Conservation (phyloP, 495 filamentous ascomycete species). For the Talaromyces nanjingensis region DNA sequence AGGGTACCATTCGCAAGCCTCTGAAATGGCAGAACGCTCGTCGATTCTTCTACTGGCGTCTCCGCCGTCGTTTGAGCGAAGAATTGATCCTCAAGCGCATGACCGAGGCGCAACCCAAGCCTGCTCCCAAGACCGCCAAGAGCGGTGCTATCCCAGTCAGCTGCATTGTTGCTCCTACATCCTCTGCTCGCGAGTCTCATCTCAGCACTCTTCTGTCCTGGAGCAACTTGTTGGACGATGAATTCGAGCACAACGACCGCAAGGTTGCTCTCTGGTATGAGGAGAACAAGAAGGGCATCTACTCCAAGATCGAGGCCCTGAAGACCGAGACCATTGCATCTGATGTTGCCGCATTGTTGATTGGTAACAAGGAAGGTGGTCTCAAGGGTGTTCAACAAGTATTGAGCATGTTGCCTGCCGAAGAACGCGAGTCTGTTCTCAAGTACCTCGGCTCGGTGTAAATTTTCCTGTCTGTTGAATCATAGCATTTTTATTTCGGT, state of each 20-base stretch:
- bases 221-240: conserved; percentile 56
- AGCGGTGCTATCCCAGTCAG: conserved; percentile 28
- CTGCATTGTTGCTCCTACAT: conserved; percentile 15
- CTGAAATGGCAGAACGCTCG: conserved; percentile 84
- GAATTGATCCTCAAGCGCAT: conserved; percentile 91
- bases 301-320: conserved; percentile 70
- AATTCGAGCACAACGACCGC: conserved; percentile 68
- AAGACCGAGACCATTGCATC: conserved; percentile 68
- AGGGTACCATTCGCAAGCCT: conserved; percentile 79
- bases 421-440: conserved; percentile 79
- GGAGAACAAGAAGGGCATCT: conserved; percentile 78
- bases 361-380: conserved; percentile 66
- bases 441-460: conserved; percentile 54
- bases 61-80: conserved; percentile 92
- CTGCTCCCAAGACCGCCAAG: conserved; percentile 20
- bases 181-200: conserved; percentile 50
- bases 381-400: conserved; percentile 83
- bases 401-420: conserved; percentile 75
- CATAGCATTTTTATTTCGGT: conserved; percentile 6
- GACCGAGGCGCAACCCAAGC: conserved; percentile 43
- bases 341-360: conserved; percentile 72
- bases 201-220: conserved; percentile 69
- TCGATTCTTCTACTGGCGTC: conserved; percentile 99
- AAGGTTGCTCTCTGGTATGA: conserved; percentile 95
- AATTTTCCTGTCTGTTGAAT: not conserved